Evolutionary conservation across 805 yeast genomes (phyloP), one percentile per base, ranked within the genome.

Genomic region (Candida cerambycidarum): DNA sequence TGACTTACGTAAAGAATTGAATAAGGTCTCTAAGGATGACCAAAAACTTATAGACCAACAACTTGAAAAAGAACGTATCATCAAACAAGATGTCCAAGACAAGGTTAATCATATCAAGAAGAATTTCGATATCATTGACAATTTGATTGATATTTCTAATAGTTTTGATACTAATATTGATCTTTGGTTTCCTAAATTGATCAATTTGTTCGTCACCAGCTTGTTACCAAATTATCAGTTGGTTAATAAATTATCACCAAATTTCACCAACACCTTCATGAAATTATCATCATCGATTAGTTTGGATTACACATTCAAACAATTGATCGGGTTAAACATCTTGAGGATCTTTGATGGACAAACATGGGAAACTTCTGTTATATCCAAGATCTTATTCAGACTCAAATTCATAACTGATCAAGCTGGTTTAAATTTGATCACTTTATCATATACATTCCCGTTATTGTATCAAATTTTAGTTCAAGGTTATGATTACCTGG

Each of bases 21-120:
- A 84, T 1, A 85, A 85, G 55, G 67, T 83, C 31, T 75, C 95
- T 2, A 83, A 80, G 50, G 97, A 90, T 56, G 96, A 93, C 46
- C 85, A 80, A 47, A 67, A 56, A 0, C 58, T 77, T 40, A 82
- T 86, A 1, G 75, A 75, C 34, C 79, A 76, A 35, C 92, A 88
- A 55, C 51, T 89, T 15, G 67, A 61, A 0, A 74, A 77, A 48
- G 98, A 93, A 59, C 57, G 76, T 0, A 57, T 46, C 2, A 75
- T 85, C 17, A 76, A 97, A 47, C 34, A 43, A 0, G 58, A 67
- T 2, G 73, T 89, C 4, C 61, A 65, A 7, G 30, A 38, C 0
- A 42, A 34, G n/a, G 47, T 44, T 28, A 39, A 49, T 28, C 39
- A 49, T 14, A 16, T 44, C 9, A 39, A 37, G 13, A 49, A 44